phyloP scores from a whole-genome alignment of 306 rosid species.

The Lathyrus sativus region DNA sequence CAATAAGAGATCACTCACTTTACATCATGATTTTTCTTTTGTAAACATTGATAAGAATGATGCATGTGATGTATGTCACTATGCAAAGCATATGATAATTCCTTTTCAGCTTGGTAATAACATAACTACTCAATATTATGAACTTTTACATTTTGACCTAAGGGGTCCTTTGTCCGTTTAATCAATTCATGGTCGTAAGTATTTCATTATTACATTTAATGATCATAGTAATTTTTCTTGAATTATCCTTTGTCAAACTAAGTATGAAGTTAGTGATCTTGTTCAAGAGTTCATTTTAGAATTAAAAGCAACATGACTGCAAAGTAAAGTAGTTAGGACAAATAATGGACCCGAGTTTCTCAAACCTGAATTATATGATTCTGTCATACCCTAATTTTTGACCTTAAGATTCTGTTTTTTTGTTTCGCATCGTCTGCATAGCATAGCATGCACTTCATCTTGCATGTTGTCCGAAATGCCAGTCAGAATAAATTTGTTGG shows the following conservation, averaged over 20 bases:
- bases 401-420: no score
- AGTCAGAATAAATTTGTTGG: no score
- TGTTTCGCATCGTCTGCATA: no score
- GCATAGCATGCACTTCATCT: no score
- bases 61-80: neutral
- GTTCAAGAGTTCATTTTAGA: no score
- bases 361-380: no score
- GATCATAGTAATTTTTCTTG: neutral
- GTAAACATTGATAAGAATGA: neutral
- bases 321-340: neutral
- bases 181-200: neutral
- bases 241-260: neutral
- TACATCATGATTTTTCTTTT: neutral
- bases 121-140: neutral
- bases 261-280: neutral
- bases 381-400: no score
- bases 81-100: neutral
- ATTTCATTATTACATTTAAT: neutral
- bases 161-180: neutral
- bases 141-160: neutral
- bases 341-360: neutral
- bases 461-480: no score
- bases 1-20: no score
- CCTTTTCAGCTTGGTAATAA: neutral
- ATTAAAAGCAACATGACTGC: neutral